phyloP scores from a whole-genome alignment of 345 rosid species.

The Lumnitzera racemosa region DNA sequence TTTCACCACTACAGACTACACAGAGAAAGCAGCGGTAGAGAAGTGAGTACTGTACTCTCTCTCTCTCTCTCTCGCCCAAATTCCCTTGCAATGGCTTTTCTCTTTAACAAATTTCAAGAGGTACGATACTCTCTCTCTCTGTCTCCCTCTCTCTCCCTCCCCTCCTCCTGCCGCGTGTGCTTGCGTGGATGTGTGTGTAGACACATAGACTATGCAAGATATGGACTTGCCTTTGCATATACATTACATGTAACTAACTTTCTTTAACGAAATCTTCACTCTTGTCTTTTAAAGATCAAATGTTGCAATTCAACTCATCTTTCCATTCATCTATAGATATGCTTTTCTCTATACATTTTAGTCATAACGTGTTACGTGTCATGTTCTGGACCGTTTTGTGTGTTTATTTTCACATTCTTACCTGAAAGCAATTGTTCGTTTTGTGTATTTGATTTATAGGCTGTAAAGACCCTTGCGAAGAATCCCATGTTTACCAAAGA shows the following conservation, averaged over 20 bases:
- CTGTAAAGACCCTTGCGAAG: slow-evolving; percentile 55
- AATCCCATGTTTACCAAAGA: slow-evolving; percentile 60
- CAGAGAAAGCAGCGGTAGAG: too few species aligned
- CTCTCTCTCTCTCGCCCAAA: not conserved
- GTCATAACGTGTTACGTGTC: too few species aligned
- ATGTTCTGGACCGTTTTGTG: not conserved
- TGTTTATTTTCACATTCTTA: too few species aligned
- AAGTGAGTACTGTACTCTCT: too few species aligned
- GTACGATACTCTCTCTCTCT: slow-evolving; percentile 9
- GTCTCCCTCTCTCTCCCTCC: not conserved
- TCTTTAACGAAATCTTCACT: not conserved
- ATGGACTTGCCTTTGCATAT: too few species aligned
- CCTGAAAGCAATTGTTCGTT: too few species aligned
- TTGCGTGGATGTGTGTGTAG: too few species aligned
- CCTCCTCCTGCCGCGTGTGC: too few species aligned
- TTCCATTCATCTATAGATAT: not conserved
- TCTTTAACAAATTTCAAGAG: slow-evolving; percentile 39
- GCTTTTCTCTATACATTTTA: too few species aligned
- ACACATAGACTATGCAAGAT: too few species aligned
- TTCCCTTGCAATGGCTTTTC: slow-evolving; percentile 26
- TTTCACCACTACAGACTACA: too few species aligned
- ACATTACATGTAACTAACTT: not conserved
- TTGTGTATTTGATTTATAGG: slow-evolving; percentile 27
- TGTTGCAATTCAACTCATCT: not conserved
- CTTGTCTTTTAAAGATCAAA: not conserved